Conservation (phyloP, 305 asterid genomes). For the Coffea humblotiana region DNA sequence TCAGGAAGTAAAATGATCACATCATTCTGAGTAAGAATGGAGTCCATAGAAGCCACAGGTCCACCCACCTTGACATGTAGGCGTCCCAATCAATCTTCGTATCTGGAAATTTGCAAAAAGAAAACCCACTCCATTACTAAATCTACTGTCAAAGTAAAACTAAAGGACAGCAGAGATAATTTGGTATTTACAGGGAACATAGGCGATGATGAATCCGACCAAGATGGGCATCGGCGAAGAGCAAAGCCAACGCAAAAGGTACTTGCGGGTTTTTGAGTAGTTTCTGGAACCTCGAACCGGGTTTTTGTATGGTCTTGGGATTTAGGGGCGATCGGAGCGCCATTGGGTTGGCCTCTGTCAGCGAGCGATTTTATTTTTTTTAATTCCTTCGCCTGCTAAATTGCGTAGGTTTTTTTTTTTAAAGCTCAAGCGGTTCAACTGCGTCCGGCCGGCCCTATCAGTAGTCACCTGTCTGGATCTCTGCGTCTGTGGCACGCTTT, state of each 20-base stretch:
- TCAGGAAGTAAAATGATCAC: not conserved
- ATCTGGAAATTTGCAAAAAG: conserved; percentile 43
- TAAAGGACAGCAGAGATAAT: too few relatives aligned
- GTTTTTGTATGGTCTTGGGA: conserved; percentile 17
- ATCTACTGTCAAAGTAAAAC: not conserved
- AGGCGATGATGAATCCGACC: conserved; percentile 59
- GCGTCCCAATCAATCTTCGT: conserved; percentile 99
- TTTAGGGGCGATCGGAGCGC: conserved; percentile 36
- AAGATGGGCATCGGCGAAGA: conserved; percentile 65
- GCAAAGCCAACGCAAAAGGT: conserved; percentile 49
- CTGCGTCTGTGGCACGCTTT: not conserved
- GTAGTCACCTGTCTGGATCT: not conserved
- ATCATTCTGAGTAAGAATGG: not conserved
- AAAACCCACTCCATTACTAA: not conserved
- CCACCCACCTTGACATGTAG: conserved; percentile 78
- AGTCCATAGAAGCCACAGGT: conserved; percentile 10
- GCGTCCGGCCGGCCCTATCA: not conserved
- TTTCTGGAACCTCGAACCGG: conserved; percentile 25
- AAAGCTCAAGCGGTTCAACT: not conserved
- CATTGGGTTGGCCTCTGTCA: conserved; percentile 28
- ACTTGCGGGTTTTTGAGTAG: conserved; percentile 38
- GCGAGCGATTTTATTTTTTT: not conserved
- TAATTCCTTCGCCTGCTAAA: not conserved
- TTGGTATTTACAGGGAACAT: conserved; percentile 71
- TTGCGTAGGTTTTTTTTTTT: not conserved